These are phyloP conservation scores for Aspergillus tamarii DNA, from an alignment of 2,329 filamentous ascomycete species.

Conservation along the genomic window DNA sequence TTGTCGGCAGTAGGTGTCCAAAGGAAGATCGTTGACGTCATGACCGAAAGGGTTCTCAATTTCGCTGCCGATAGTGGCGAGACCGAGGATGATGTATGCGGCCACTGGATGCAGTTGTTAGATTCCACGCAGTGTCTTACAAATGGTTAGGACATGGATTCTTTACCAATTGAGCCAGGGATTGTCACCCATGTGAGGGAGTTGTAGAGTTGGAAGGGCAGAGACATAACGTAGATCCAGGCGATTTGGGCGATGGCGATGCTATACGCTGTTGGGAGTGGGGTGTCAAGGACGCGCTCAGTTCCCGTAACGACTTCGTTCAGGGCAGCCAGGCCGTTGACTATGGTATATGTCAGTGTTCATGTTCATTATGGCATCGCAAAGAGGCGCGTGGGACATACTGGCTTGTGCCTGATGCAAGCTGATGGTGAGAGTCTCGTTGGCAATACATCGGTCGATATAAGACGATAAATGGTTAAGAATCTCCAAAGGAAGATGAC, in stretches of 20 bases:
- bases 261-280: conserved; percentile 78
- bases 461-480: conserved; percentile 72
- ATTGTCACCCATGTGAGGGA: conserved; percentile 74
- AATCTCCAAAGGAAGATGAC: conserved; percentile 83
- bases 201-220: conserved; percentile 77
- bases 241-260: conserved; percentile 87
- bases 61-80: conserved; percentile 75
- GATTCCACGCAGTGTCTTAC: not conserved
- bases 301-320: conserved; percentile 74
- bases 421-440: conserved; percentile 40
- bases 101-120: conserved; percentile 48
- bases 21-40: conserved; percentile 79
- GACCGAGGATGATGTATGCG: conserved; percentile 81
- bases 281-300: conserved; percentile 80
- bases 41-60: conserved; percentile 84
- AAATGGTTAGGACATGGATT: not conserved
- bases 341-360: conserved; percentile 27
- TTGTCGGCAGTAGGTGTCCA: conserved; percentile 77
- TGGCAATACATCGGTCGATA: conserved; percentile 61
- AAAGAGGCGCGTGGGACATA: conserved; percentile 19
- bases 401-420: conserved; percentile 44
- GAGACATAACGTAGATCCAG: conserved; percentile 77
- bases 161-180: conserved; percentile 66
- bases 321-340: conserved; percentile 64
- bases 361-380: not conserved